These are phyloP conservation scores for Aspergillus niger DNA, from an alignment of 2,329 filamentous ascomycete species.

Conservation along the genomic window DNA sequence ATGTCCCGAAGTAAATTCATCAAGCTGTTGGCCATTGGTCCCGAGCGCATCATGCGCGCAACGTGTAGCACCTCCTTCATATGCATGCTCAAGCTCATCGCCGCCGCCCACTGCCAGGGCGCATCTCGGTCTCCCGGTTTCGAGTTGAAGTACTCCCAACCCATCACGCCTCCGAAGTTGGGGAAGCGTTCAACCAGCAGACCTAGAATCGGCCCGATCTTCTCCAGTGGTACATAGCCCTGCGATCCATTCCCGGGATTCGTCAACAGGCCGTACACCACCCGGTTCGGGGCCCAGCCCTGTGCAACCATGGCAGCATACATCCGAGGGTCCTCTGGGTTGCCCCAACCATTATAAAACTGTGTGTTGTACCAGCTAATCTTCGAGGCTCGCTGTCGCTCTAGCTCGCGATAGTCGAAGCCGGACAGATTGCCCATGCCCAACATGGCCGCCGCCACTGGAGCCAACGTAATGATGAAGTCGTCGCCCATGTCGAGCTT, in stretches of 20 bases:
- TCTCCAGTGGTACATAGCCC: slow-evolving; percentile 63
- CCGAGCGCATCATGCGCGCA: slow-evolving; percentile 33
- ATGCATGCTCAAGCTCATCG: slow-evolving; percentile 59
- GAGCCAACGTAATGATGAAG: slow-evolving; percentile 80
- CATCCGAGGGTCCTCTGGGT: slow-evolving; percentile 54
- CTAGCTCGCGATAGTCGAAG: slow-evolving; percentile 76
- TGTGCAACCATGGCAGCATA: slow-evolving; percentile 46
- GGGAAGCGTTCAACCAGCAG: slow-evolving; percentile 62
- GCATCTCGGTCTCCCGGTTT: slow-evolving; percentile 62
- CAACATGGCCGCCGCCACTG: slow-evolving; percentile 75
- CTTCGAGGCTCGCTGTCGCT: slow-evolving; percentile 64
- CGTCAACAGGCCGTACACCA: slow-evolving; percentile 81
- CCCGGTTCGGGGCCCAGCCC: slow-evolving; percentile 71
- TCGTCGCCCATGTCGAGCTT: slow-evolving; percentile 51
- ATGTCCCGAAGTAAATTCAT: slow-evolving; percentile 35
- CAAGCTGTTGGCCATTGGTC: slow-evolving; percentile 34
- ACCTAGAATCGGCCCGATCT: slow-evolving; percentile 59
- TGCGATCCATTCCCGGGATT: slow-evolving; percentile 69
- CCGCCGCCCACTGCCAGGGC: slow-evolving; percentile 78
- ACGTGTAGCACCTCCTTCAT: slow-evolving; percentile 43
- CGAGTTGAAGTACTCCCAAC: slow-evolving; percentile 94
- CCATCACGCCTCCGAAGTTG: slow-evolving; percentile 83
- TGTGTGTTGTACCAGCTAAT: slow-evolving; percentile 89
- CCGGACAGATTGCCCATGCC: slow-evolving; percentile 68
- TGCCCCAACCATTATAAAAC: slow-evolving; percentile 91